Evolutionary conservation across 805 yeast species (phyloP).

Genomic region (Starmerella apicola): DNA sequence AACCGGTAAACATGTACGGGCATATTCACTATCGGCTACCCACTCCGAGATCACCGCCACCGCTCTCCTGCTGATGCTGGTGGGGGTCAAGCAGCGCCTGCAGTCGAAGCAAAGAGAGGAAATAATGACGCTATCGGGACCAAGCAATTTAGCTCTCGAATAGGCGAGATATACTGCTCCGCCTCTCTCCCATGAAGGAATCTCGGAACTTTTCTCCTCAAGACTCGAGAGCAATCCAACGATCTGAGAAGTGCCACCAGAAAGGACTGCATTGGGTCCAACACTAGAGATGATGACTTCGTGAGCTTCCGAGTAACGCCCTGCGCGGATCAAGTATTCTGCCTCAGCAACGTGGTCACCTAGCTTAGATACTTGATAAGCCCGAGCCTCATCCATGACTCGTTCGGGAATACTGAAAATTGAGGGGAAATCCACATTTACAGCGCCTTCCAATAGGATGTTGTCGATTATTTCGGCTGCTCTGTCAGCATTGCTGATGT

Average conservation of each 20-base stretch:
- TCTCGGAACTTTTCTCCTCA: slow-evolving; percentile 11
- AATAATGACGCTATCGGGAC: not conserved
- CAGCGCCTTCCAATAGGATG: slow-evolving; percentile 6
- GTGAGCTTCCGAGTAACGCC: slow-evolving; percentile 52
- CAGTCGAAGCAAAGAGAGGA: slow-evolving; percentile 6
- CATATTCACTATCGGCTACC: slow-evolving; percentile 19
- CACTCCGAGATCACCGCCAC: slow-evolving; percentile 22
- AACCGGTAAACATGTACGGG: not conserved
- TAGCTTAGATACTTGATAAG: slow-evolving; percentile 38
- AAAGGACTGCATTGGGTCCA: slow-evolving; percentile 61
- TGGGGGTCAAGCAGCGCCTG: slow-evolving; percentile 8
- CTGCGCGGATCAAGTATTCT: slow-evolving; percentile 49
- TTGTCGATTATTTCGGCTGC: slow-evolving; percentile 24
- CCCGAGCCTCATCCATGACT: slow-evolving; percentile 45
- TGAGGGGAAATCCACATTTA: slow-evolving; percentile 22
- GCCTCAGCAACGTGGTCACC: slow-evolving; percentile 51
- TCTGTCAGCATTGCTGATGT: slow-evolving; percentile 37
- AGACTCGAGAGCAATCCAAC: slow-evolving; percentile 21
- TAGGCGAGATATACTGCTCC: slow-evolving; percentile 30
- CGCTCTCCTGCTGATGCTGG: slow-evolving; percentile 19
- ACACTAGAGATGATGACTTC: slow-evolving; percentile 39
- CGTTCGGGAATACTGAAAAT: slow-evolving; percentile 28
- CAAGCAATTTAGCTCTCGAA: slow-evolving; percentile 6
- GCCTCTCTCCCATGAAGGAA: slow-evolving; percentile 26
- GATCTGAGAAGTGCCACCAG: slow-evolving; percentile 28